Conservation (phyloP, 225 moss, liverwort and hornwort species). For the Physcomitrium patens region DNA sequence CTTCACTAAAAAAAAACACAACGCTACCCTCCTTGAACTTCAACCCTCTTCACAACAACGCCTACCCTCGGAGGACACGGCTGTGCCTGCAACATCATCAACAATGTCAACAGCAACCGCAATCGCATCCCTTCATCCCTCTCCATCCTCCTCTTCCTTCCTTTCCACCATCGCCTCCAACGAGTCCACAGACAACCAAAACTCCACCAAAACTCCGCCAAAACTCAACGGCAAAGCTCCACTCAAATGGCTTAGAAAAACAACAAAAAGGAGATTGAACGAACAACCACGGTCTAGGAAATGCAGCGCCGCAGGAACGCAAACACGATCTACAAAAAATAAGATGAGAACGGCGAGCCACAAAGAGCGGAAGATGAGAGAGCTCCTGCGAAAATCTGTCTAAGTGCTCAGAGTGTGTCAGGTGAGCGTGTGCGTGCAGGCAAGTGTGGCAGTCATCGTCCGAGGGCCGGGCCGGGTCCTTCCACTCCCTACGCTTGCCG, state of each 20-base stretch:
- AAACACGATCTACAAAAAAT: conserved; percentile 30
- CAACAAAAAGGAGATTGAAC: background rate
- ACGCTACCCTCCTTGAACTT: conserved; percentile 16
- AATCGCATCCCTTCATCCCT: conserved; percentile 48
- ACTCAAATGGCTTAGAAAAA: conserved; percentile 17
- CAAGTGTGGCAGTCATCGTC: conserved; percentile 42
- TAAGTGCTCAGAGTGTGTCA: conserved; percentile 49
- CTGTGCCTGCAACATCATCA: conserved; percentile 49
- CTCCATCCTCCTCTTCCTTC: conserved; percentile 45
- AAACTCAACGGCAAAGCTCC: conserved; percentile 13
- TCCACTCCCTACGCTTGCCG: conserved; percentile 2
- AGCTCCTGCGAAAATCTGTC: conserved; percentile 25
- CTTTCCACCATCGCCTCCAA: conserved; percentile 45
- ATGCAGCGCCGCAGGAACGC: conserved; percentile 12
- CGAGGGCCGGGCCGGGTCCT: conserved; percentile 13
- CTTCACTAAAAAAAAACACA: conserved; percentile 24
- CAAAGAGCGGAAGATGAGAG: conserved; percentile 15
- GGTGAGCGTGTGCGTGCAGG: conserved; percentile 64
- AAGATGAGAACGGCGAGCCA: conserved; percentile 19
- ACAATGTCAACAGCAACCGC: conserved; percentile 41
- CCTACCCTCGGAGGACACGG: conserved; percentile 33
- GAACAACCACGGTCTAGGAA: background rate
- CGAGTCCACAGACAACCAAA: background rate
- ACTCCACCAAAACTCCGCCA: background rate
- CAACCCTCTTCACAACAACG: conserved; percentile 26